Conservation (phyloP, 2,329 filamentous ascomycete species). For the Xylaria sp. region DNA sequence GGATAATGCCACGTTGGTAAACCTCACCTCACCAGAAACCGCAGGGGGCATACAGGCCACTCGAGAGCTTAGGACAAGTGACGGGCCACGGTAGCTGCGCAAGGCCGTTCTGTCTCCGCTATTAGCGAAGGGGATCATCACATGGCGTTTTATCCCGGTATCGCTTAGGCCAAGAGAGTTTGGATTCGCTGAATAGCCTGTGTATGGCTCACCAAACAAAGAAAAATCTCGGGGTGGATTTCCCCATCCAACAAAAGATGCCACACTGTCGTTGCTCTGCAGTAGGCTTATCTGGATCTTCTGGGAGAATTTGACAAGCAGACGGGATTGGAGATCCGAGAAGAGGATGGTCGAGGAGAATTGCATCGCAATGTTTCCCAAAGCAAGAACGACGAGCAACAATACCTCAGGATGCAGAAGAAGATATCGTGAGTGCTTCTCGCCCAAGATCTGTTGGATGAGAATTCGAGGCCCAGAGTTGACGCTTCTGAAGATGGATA, state of each 20-base stretch:
- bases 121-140: not conserved
- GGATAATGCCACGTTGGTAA: too few species aligned
- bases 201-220: slow-evolving; percentile 7
- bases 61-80: slow-evolving; percentile 6
- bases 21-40: not conserved
- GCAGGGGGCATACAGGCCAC: slow-evolving; percentile 12
- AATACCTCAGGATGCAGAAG: too few species aligned
- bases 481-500: too few species aligned
- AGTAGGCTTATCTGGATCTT: not conserved
- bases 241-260: not conserved
- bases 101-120: not conserved
- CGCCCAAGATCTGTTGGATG: too few species aligned
- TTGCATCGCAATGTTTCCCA: not conserved
- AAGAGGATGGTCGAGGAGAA: not conserved
- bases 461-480: too few species aligned
- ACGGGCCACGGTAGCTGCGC: slow-evolving; percentile 5
- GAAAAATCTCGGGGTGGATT: not conserved
- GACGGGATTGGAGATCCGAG: not conserved
- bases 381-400: too few species aligned
- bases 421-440: too few species aligned
- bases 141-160: slow-evolving; percentile 2
- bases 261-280: not conserved
- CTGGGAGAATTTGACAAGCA: not conserved
- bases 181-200: slow-evolving; percentile 2
- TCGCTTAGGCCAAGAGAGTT: slow-evolving; percentile 10